Conservation (phyloP, 108 stramenopile species). For the Schizochytrium sp. region DNA sequence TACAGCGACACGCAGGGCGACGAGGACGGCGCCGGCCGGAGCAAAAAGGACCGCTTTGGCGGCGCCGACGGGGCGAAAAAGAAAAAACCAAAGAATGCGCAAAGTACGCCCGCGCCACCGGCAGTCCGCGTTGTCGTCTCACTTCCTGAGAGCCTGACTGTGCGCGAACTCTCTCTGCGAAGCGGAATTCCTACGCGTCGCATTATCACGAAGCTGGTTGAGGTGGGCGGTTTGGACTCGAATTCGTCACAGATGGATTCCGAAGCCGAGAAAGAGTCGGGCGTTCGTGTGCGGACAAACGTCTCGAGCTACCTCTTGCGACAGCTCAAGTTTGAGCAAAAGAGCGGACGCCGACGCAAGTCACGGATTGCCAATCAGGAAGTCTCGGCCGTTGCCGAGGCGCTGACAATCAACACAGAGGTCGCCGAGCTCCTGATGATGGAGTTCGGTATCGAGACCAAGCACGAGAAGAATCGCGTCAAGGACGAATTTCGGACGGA, state of each 20-base stretch:
- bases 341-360: background rate
- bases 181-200: conserved; percentile 28
- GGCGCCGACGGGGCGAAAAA: background rate
- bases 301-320: background rate
- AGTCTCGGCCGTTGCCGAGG: background rate
- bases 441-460: conserved; percentile 32
- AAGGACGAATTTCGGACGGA: background rate
- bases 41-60: background rate
- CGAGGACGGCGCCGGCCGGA: too few relatives aligned
- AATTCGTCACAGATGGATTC: background rate
- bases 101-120: background rate
- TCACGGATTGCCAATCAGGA: background rate
- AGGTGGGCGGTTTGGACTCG: conserved; percentile 22
- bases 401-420: conserved; percentile 34
- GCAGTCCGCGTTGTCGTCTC: background rate
- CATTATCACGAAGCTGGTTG: conserved; percentile 24
- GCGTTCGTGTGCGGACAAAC: background rate
- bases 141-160: conserved; percentile 31
- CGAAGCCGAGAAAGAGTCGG: background rate
- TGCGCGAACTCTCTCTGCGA: conserved; percentile 29
- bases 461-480: background rate
- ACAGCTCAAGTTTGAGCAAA: background rate
- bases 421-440: conserved; percentile 37
- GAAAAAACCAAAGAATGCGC: background rate
- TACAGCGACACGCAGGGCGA: background rate